Conservation (phyloP, 179 eudicot genomes). For the Beta macrorhiza region DNA sequence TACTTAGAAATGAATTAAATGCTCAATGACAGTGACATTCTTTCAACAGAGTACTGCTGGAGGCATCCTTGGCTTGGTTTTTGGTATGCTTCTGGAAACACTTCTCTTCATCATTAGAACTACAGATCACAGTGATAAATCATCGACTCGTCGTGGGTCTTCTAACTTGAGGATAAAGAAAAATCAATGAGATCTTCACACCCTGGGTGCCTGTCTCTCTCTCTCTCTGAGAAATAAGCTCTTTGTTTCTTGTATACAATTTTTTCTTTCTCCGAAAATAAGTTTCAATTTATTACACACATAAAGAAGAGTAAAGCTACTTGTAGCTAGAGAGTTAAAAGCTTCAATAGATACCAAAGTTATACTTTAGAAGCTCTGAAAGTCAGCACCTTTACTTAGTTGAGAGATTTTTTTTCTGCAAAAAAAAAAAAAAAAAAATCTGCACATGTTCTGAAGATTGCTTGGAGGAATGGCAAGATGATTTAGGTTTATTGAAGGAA, state of each 20-base stretch:
- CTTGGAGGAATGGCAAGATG: not conserved
- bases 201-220: not conserved
- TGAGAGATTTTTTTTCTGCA: not conserved
- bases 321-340: not conserved
- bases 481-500: not conserved
- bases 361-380: not conserved
- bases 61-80: constrained; percentile 77
- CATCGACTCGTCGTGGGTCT: constrained; percentile 27
- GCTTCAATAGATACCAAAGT: not conserved
- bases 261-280: not conserved
- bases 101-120: constrained; percentile 76
- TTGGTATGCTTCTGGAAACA: constrained; percentile 85
- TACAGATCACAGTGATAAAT: constrained; percentile 37
- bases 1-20: not conserved
- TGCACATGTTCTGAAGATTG: constrained; percentile 3
- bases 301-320: not conserved
- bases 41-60: constrained; percentile 79
- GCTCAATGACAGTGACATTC: not conserved
- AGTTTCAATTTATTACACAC: not conserved
- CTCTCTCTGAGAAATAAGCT: not conserved
- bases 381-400: not conserved
- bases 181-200: constrained; percentile 42
- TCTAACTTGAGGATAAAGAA: constrained; percentile 62
- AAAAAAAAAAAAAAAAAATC: not conserved
- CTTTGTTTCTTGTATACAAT: not conserved